A percentile compares a stretch with the other conserved stretches of the same genome.
phyloP scores from a whole-genome alignment of 352 stramenopile species.

The Globisporangium okanoganense region DNA sequence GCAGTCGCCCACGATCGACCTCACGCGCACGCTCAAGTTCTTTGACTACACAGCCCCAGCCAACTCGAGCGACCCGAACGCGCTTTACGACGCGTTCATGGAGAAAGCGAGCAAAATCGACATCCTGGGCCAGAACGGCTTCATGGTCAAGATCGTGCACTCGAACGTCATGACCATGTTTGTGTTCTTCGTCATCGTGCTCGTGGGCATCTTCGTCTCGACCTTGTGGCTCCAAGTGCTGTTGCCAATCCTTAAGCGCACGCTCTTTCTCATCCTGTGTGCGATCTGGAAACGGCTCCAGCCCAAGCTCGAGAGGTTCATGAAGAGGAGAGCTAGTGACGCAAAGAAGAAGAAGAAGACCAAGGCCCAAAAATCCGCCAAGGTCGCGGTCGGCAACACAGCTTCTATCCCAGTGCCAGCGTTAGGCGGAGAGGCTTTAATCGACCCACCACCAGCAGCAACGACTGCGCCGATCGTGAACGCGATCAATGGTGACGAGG shows the following conservation, averaged over 20 bases:
- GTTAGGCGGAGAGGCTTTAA: background rate
- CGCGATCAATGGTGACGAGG: background rate
- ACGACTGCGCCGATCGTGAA: background rate
- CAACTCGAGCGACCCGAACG: conserved; percentile 29
- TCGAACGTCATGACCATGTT: conserved; percentile 75
- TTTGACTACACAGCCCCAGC: conserved; percentile 25
- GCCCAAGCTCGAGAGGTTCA: conserved; percentile 10
- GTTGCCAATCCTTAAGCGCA: conserved; percentile 42
- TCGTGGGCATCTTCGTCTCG: conserved; percentile 57
- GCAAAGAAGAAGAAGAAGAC: conserved; percentile 1
- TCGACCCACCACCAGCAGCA: conserved; percentile 6
- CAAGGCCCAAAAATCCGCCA: conserved; percentile 23
- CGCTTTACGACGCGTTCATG: conserved; percentile 43
- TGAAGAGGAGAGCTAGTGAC: background rate
- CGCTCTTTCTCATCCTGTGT: conserved; percentile 26
- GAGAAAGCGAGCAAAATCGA: conserved; percentile 40
- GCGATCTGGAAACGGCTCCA: conserved; percentile 29
- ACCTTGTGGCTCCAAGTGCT: conserved; percentile 47
- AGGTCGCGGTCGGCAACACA: conserved; percentile 35
- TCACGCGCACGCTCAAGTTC: conserved; percentile 34
- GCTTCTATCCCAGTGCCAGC: background rate
- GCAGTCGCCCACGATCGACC: conserved; percentile 44
- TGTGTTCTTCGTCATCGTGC: conserved; percentile 48
- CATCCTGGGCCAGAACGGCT: conserved; percentile 41
- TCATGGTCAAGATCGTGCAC: conserved; percentile 69